Base-by-base conservation (phyloP, 805 yeast species). In the Metschnikowia kunwiensis region DNA sequence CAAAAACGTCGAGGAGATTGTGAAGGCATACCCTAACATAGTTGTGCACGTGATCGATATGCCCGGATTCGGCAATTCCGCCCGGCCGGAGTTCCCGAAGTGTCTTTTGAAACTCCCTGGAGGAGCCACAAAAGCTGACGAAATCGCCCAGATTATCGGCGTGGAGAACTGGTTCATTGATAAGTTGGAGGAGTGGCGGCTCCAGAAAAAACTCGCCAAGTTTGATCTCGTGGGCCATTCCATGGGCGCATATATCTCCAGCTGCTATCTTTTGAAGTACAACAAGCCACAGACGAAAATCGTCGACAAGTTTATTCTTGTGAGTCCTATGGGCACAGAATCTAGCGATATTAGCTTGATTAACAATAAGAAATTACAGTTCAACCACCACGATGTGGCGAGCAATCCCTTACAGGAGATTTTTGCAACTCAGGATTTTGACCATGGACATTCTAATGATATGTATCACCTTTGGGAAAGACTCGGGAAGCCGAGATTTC, bases 241-340 rank as follows among this genome's bases (percentile, higher is more conserved):
- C 3, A 66, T 67, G 72, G 72, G 72, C 3, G 72, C 66, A 4
- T 67, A 67, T 36, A 45, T 67, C 17, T 47, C 63, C 10, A 52
- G 68, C 37, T 65, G 71, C 41, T 67, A 66, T 42, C 46, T 67
- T 15, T 50, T 66, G 63, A 67, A 67, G 45, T 64, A 63, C 41
- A 50, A 52, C 8, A 16, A 32, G 30, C 24, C 31, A 9, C 42
- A 43, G 13, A 37, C 34, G 1, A 25, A 23, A 9, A 26, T 47
- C 16, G 65, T 53, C 19, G 52, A 38, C 27, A 54, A 44, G 24
- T 57, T 49, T 27, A 48, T 60, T 23, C 36, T 57, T 12, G 68
- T 66, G 4, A 65, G 71, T 44, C 72, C 72, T 4, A 60, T 67
- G 70, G 72, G 72, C 4, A 65, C 72, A 1, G 72, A 67, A 38